Base-by-base conservation (phyloP, 805 yeast genomes). In the Metschnikowia sp. region DNA sequence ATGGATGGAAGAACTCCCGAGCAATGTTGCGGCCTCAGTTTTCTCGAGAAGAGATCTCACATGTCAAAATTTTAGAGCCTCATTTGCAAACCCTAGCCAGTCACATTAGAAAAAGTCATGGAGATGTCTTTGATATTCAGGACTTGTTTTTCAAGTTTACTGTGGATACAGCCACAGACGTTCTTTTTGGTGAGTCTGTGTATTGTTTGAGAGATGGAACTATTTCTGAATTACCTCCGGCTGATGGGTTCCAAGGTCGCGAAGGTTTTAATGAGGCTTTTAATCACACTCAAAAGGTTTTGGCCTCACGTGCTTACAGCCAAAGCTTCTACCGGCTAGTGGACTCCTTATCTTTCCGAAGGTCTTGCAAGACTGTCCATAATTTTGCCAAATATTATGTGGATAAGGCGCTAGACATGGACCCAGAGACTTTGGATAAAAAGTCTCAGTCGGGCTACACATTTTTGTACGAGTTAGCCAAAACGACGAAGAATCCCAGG, bases 11-110 rank as follows among this genome's bases (percentile, higher is more conserved):
- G 52, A 69, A 66, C 50, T 66, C 74, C 8, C 54, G 76, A 49
- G 64, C 74, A 18, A 67, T 72, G 76, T 64, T 71, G 50, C 63
- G 75, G 51, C 76, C 76, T 2, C 75, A 72, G 51, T 72, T 72
- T 52, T 69, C 74, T 10, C 61, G 74, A 58, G 76, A 70, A 45
- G 74, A 72, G 53, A 66, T 71, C 45, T 66, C 74, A 8, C 75
- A 72, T 46, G 74, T 70, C 13, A 58, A 62, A 45, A 22, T 62
- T 6, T 60, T 71, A 54, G 76, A 72, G 47, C 73, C 75, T 11
- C 76, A 72, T 52, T 45, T 71, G 12, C 74, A 70, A 50, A 58
- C 57, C 10, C 58, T 72, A 39, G 63, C 63, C 12, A 54, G 57
- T 35, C 75, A 70, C 48, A 50, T 72, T 30, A 45, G 40, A 26